These are phyloP conservation scores for Candida corydali DNA, from an alignment of 805 yeast genomes.

Conservation along the genomic window DNA sequence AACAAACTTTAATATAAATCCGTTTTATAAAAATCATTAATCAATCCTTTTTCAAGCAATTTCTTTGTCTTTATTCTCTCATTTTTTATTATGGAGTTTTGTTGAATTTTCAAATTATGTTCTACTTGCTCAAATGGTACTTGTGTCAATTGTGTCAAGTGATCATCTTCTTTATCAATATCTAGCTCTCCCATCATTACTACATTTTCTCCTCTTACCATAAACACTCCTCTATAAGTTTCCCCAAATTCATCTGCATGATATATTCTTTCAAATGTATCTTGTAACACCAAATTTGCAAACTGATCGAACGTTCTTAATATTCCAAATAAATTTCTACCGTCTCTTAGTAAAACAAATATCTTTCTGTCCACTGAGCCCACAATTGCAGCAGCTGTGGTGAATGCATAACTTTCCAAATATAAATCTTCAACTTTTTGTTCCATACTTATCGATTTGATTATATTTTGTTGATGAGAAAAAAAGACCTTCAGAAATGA, in stretches of 20 bases:
- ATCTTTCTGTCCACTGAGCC: constrained; percentile 83
- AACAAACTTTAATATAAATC: constrained; percentile 43
- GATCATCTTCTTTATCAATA: constrained; percentile 77
- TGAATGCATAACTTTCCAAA: constrained; percentile 75
- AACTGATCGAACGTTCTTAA: constrained; percentile 94
- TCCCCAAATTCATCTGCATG: constrained; percentile 62
- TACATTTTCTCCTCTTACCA: constrained; percentile 95
- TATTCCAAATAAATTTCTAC: constrained; percentile 82
- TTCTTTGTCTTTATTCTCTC: constrained; percentile 46
- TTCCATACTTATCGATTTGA: too few species aligned
- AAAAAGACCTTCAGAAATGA: background rate
- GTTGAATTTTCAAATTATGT: constrained; percentile 28
- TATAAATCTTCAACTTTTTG: constrained; percentile 54
- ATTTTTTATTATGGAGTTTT: constrained; percentile 28
- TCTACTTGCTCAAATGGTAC: constrained; percentile 64
- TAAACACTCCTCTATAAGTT: constrained; percentile 69
- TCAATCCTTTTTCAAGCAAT: constrained; percentile 51
- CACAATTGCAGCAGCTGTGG: constrained; percentile 86
- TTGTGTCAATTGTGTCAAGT: constrained; percentile 51
- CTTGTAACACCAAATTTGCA: constrained; percentile 89
- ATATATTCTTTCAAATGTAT: constrained; percentile 81
- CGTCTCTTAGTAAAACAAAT: constrained; percentile 84
- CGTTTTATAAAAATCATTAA: constrained; percentile 52
- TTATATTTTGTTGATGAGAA: constrained; percentile 5
- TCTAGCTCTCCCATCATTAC: constrained; percentile 92